Evolutionary conservation across 495 filamentous ascomycete genomes (phyloP).

Genomic region (Penicillium antarcticum): DNA sequence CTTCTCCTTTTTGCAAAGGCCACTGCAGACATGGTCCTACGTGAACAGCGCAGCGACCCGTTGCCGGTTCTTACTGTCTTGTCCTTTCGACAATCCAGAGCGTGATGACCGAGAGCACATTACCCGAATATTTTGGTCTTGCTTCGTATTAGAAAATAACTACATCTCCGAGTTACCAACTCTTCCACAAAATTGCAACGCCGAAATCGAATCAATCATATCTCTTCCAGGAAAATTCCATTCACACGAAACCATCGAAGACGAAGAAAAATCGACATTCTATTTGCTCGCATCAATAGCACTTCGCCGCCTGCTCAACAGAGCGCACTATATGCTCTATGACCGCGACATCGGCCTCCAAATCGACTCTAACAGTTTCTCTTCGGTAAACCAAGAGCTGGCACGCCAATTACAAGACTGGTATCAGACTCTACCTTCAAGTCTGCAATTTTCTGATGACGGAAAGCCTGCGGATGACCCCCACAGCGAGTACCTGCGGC

Average conservation of each 20-base stretch:
- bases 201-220: conserved; percentile 5
- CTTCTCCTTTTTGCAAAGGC: conserved; percentile 8
- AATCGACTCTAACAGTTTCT: conserved; percentile 3
- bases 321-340: conserved; percentile 12
- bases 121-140: conserved; percentile 7
- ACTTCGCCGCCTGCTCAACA: conserved; percentile 26
- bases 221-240: conserved; percentile 9
- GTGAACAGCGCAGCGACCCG: conserved; percentile 7
- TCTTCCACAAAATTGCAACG: conserved; percentile 7
- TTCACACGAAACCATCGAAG: conserved; percentile 4
- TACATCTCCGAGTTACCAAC: conserved; percentile 7
- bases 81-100: conserved; percentile 2
- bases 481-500: conserved; percentile 7
- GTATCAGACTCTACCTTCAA: conserved; percentile 6
- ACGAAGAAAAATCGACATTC: conserved; percentile 5
- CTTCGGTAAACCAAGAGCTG: conserved; percentile 7
- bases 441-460: conserved; percentile 1
- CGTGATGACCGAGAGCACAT: conserved; percentile 3
- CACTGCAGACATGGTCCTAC: conserved; percentile 8
- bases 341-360: conserved; percentile 7
- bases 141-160: conserved; percentile 9
- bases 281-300: conserved; percentile 28
- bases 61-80: conserved; percentile 3
- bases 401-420: conserved; percentile 7
- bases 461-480: conserved; percentile 4